phyloP scores from a whole-genome alignment of 208 protist species.

The Naegleria lovaniensis region DNA sequence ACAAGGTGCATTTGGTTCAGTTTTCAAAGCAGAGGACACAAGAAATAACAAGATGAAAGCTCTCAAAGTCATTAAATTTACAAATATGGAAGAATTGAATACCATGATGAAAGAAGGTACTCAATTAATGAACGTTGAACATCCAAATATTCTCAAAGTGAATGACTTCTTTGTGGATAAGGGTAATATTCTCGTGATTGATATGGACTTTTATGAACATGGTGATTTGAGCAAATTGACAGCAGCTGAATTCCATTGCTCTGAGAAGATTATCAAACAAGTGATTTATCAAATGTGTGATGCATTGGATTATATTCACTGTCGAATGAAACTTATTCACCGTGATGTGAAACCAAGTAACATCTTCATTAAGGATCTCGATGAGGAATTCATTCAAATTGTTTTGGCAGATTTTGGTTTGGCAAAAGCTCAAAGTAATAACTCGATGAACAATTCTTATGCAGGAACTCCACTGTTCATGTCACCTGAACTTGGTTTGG shows the following conservation, averaged over 20 bases:
- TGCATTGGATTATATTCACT: not conserved
- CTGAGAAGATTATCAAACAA: not conserved
- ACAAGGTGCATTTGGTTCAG: not conserved
- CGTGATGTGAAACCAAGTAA: slow-evolving; percentile 37
- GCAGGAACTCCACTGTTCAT: not conserved
- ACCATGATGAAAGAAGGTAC: not conserved
- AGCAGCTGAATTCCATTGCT: not conserved
- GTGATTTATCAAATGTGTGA: not conserved
- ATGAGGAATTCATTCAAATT: not conserved
- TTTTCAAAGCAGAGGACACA: not conserved
- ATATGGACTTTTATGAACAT: not conserved
- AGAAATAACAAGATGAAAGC: not conserved
- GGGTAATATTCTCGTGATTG: not conserved
- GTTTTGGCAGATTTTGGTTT: not conserved
- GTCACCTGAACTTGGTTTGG: not conserved
- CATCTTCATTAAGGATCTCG: slow-evolving; percentile 28
- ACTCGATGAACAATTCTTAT: not conserved
- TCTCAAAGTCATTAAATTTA: not conserved
- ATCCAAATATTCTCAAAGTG: not conserved
- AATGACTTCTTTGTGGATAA: not conserved
- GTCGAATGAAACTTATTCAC: slow-evolving; percentile 20
- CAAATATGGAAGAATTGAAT: not conserved
- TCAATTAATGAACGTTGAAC: not conserved
- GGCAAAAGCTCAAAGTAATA: not conserved
- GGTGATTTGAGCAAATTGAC: not conserved